phyloP scores from a whole-genome alignment of 768 basidiomycete genomes.

The Trametes maxima region DNA sequence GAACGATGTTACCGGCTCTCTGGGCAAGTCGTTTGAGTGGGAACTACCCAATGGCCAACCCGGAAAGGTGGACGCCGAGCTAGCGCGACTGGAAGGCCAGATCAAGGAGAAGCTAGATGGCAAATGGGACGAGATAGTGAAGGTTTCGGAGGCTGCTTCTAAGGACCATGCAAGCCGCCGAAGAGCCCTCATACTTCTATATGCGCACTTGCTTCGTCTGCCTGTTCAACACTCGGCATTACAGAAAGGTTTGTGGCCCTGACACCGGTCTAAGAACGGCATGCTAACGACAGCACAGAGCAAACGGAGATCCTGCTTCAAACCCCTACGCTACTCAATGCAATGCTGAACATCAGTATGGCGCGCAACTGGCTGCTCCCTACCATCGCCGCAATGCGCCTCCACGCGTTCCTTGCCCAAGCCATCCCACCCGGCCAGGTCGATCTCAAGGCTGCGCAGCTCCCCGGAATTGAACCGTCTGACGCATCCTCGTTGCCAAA shows the following conservation, averaged over 20 bases:
- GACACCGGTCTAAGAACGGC: background rate
- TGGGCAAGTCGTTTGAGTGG: conserved; percentile 67
- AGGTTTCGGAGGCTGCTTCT: conserved; percentile 38
- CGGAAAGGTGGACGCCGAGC: conserved; percentile 29
- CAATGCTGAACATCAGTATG: conserved; percentile 78
- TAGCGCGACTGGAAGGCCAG: conserved; percentile 53
- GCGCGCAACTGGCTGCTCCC: conserved; percentile 90
- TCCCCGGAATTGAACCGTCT: conserved; percentile 68
- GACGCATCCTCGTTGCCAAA: conserved; percentile 48
- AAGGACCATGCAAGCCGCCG: conserved; percentile 43
- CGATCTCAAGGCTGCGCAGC: conserved; percentile 60
- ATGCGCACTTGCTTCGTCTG: conserved; percentile 80
- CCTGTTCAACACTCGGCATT: conserved; percentile 55
- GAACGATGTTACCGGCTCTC: conserved; percentile 67
- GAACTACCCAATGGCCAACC: conserved; percentile 45
- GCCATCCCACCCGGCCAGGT: conserved; percentile 65
- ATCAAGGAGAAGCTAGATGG: conserved; percentile 50
- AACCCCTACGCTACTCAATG: conserved; percentile 71
- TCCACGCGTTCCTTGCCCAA: conserved; percentile 84
- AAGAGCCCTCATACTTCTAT: conserved; percentile 72
- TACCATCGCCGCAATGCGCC: conserved; percentile 74
- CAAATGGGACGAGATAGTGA: conserved; percentile 57
- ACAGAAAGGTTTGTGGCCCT: conserved; percentile 57
- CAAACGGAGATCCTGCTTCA: conserved; percentile 72
- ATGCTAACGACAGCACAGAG: conserved; percentile 45